Base-by-base conservation (phyloP, 1,139 yeast species). In the Zygosaccharomyces sapae region DNA sequence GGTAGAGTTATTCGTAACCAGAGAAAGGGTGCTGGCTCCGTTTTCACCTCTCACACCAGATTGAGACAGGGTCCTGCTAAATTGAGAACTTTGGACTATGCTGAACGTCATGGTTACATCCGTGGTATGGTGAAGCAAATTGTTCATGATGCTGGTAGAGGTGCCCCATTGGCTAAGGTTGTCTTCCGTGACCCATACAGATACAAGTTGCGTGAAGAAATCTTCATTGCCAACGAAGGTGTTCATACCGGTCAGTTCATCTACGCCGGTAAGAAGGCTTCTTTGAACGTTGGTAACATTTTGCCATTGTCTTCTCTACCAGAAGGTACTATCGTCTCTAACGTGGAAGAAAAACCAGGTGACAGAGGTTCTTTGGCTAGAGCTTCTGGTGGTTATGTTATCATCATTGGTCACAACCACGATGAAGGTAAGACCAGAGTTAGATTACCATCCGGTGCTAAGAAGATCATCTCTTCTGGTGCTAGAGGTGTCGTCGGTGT, bases 1-100 rank as follows among this genome's bases (percentile, higher is more conserved):
- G 63, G 63, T 87, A 92, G 98, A 86, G 99, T 94, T 80, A 94
- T 94, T 83, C 95, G 98, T 82, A 92, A 94, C 85, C 98, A 94
- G 86, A 90, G 99, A 88, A 94, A 94, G 82, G 97, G 97, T 85
- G 97, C 97, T 79, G 98, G 98, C 74, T 90, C 97, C 72, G 89
- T 94, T 84, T 94, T 94, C 89, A 86, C 95, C 76, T 83, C 98
- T 71, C 96, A 90, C 92, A 92, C 97, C 83, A 92, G 97, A 80
- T 88, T 94, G 77, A 88, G 98, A 86, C 87, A 94, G 81, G 99
- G 98, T 76, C 97, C 98, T 74, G 99, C 99, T 75, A 92, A 90
- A 86, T 86, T 90, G 76, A 88, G 98, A 85, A 86, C 96, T 74
- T 86, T 92, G 77, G 98, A 92, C 77, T 92, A 83, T 71, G 96